phyloP scores from a whole-genome alignment of 2,329 filamentous ascomycete genomes.

The Exophiala bonariae region DNA sequence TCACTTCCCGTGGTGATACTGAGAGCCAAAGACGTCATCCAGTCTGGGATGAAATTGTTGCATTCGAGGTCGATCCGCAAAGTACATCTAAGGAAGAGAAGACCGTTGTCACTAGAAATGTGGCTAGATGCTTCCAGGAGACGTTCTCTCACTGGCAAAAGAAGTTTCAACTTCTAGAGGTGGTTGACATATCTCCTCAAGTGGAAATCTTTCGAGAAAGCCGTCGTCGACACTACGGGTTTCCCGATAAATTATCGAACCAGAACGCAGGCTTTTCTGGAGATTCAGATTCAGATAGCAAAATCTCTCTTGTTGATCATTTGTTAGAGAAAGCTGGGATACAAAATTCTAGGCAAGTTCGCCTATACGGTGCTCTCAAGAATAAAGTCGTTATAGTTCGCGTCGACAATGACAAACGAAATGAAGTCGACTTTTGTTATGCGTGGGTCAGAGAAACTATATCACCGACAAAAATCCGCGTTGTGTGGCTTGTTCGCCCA shows the following conservation, averaged over 20 bases:
- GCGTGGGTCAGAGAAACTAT: conserved; percentile 65
- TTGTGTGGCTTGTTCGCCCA: conserved; percentile 74
- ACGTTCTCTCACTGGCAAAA: conserved; percentile 39
- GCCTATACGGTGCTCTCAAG: not conserved
- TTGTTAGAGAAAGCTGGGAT: conserved; percentile 14
- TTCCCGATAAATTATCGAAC: conserved; percentile 3
- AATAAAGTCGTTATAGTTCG: conserved; percentile 48
- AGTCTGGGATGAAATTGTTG: conserved; percentile 56
- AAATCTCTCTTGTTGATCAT: conserved; percentile 7
- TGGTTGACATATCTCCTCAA: conserved; percentile 45
- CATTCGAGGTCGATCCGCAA: conserved; percentile 36
- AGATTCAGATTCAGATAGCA: not conserved
- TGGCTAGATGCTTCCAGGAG: conserved; percentile 60
- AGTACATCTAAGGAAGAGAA: conserved; percentile 25
- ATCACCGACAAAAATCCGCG: conserved; percentile 47
- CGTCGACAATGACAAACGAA: conserved; percentile 50
- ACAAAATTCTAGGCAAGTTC: conserved; percentile 1
- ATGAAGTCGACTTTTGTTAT: conserved; percentile 62
- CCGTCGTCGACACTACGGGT: conserved; percentile 7
- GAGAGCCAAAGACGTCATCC: conserved; percentile 35
- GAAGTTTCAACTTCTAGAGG: conserved; percentile 49
- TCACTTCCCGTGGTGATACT: conserved; percentile 46
- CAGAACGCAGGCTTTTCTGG: conserved; percentile 4
- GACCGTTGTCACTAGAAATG: conserved; percentile 72
- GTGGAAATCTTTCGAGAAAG: conserved; percentile 3